Evolutionary conservation across 208 protist species (phyloP), one percentile per base, ranked within the genome.

Genomic region (Acanthamoeba sp.): DNA sequence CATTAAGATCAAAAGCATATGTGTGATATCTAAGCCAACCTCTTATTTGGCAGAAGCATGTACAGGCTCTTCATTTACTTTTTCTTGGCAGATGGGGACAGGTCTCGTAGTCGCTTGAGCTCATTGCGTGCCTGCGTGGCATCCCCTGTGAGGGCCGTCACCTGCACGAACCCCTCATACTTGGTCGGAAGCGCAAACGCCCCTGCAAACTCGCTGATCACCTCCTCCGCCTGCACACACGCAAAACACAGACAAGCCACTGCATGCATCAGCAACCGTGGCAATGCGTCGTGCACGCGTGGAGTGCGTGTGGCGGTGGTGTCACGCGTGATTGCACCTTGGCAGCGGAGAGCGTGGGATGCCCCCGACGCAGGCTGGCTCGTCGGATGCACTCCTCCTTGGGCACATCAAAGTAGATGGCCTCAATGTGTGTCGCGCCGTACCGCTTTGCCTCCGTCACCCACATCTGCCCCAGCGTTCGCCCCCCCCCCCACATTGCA

Each of bases 361-460:
- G 73, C 1, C 73, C 73, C 9, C 73, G 73, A 9, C 73, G 73
- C 6, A 82, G 73, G 73, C 38, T 16, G 1, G 73, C 73, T 42
- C 73, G 73, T 82, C 73, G 73, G 5, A 82, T 82, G 73, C 73
- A 82, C 73, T 82, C 73, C n/a, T 82, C 73, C 73, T n/a, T 18
- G 73, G 73, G 40, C 42, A 82, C 73, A 50, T 82, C 73, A 82
- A 82, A 82, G 73, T 82, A 82, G 73, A 82, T 82, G 34, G 42
- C 73, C 73, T 82, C 73, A 1, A 82, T 50, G 73, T 50, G 73
- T 14, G 73, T 52, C 36, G 38, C 73, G 36, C 73, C 73, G 73
- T 42, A 16, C 20, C 73, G 73, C 73, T 82, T 82, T 2, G 73
- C 73, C n/a, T 82, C 73, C 7, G 73, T 82, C 38, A 82, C 73